Evolutionary conservation across 2,329 filamentous ascomycete species (phyloP).

Genomic region (Aspergillus candidus): DNA sequence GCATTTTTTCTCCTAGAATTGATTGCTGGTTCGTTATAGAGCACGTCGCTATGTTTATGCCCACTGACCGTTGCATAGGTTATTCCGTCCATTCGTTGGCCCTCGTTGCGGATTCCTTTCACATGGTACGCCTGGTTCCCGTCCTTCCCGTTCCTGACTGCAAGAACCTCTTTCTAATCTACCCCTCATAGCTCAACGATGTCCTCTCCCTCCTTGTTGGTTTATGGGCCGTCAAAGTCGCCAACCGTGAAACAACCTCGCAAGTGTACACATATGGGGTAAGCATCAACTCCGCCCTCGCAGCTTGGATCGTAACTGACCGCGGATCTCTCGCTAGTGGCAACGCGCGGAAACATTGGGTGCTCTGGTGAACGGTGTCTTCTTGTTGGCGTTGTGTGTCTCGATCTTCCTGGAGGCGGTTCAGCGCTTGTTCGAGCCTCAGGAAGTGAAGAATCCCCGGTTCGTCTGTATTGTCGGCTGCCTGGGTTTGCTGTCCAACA

Average conservation of each 20-base stretch:
- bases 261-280: conserved; percentile 94
- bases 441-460: conserved; percentile 75
- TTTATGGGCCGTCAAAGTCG: conserved; percentile 88
- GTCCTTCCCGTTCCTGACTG: not conserved
- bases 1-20: conserved; percentile 89
- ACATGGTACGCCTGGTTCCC: conserved; percentile 63
- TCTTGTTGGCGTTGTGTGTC: conserved; percentile 90
- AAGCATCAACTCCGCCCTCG: conserved; percentile 33
- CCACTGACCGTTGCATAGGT: conserved; percentile 40
- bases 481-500: conserved; percentile 78
- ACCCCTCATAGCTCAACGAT: conserved; percentile 69
- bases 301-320: conserved; percentile 9
- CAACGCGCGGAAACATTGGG: conserved; percentile 95
- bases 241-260: conserved; percentile 69
- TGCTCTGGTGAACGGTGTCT: conserved; percentile 94
- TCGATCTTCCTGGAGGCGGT: conserved; percentile 95
- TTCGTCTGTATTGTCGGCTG: conserved; percentile 87
- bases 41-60: not conserved
- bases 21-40: conserved; percentile 52
- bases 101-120: conserved; percentile 92
- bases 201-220: conserved; percentile 90
- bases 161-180: not conserved
- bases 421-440: conserved; percentile 84
- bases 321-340: conserved; percentile 54
- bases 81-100: conserved; percentile 87